These are phyloP conservation scores for Capsella rubella DNA, from an alignment of 441 rosid species.

Conservation along the genomic window DNA sequence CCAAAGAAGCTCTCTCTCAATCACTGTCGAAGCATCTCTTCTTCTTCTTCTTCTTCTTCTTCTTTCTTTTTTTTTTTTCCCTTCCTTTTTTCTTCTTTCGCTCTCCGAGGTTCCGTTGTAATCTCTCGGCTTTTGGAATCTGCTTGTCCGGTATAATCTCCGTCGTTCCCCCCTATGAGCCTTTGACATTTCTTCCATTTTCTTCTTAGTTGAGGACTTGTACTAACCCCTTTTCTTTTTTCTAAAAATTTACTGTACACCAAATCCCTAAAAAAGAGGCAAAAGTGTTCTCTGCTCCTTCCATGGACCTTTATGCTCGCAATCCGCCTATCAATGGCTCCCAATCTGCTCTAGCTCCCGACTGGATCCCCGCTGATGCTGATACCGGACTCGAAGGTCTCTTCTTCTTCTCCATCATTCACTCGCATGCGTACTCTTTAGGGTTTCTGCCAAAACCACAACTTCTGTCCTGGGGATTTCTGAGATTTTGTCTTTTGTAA, in stretches of 20 bases:
- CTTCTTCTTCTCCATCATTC: conserved; percentile 4
- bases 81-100: no score
- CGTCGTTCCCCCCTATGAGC: conserved; percentile 2
- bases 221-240: conserved; percentile 1
- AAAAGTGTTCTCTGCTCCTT: conserved; percentile 1
- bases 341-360: conserved; percentile 51
- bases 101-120: conserved; percentile 3
- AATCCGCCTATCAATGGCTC: conserved; percentile 60
- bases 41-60: neutral
- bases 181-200: conserved; percentile 20
- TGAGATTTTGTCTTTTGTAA: neutral
- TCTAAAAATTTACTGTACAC: conserved; percentile 49
- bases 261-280: conserved; percentile 20
- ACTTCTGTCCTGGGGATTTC: neutral
- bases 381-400: conserved; percentile 68
- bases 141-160: conserved; percentile 32
- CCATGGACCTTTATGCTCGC: conserved; percentile 79
- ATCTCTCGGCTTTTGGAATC: conserved; percentile 14
- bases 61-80: no score
- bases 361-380: conserved; percentile 60
- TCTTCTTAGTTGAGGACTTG: neutral
- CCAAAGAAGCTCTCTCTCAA: conserved; percentile 28
- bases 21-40: conserved; percentile 48
- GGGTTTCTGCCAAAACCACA: conserved; percentile 49
- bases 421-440: conserved; percentile 45